These are phyloP conservation scores for Sclerotiophoma versabilis DNA, from an alignment of 2,329 filamentous ascomycete species.

Conservation along the genomic window DNA sequence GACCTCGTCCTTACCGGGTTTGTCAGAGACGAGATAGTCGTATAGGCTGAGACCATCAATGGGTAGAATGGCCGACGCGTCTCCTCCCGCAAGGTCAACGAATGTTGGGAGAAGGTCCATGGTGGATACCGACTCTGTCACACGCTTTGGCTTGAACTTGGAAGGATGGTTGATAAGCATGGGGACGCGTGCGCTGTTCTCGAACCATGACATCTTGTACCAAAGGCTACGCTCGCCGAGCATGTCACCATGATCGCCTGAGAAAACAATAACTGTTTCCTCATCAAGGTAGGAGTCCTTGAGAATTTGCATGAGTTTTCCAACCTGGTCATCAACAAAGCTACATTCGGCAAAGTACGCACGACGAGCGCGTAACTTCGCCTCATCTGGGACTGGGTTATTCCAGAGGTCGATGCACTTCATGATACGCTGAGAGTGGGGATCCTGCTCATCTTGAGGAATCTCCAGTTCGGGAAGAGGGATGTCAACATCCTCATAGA, in stretches of 20 bases:
- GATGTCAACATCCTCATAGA: conserved; percentile 89
- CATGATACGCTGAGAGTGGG: conserved; percentile 85
- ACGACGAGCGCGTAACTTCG: conserved; percentile 82
- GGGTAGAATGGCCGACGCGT: conserved; percentile 73
- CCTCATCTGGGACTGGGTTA: conserved; percentile 81
- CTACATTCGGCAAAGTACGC: conserved; percentile 94
- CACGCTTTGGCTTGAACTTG: conserved; percentile 75
- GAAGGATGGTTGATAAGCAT: conserved; percentile 83
- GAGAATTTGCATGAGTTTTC: conserved; percentile 77
- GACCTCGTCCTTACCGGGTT: conserved; percentile 80
- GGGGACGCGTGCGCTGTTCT: conserved; percentile 87
- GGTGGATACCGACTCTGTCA: conserved; percentile 86
- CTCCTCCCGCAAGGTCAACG: conserved; percentile 78
- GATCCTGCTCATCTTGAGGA: conserved; percentile 80
- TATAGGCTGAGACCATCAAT: conserved; percentile 82
- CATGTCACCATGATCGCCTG: conserved; percentile 95
- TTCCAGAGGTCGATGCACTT: conserved; percentile 88
- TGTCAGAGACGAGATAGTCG: conserved; percentile 45
- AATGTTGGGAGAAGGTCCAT: conserved; percentile 90
- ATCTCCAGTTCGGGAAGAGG: conserved; percentile 80
- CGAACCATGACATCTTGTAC: conserved; percentile 99
- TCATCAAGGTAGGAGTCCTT: conserved; percentile 81
- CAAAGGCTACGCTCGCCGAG: conserved; percentile 89
- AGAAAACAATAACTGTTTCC: conserved; percentile 91
- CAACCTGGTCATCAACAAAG: conserved; percentile 93